These are phyloP conservation scores for Arthrobotrys entomopaga DNA, from an alignment of 2,329 filamentous ascomycete species.

Conservation along the genomic window DNA sequence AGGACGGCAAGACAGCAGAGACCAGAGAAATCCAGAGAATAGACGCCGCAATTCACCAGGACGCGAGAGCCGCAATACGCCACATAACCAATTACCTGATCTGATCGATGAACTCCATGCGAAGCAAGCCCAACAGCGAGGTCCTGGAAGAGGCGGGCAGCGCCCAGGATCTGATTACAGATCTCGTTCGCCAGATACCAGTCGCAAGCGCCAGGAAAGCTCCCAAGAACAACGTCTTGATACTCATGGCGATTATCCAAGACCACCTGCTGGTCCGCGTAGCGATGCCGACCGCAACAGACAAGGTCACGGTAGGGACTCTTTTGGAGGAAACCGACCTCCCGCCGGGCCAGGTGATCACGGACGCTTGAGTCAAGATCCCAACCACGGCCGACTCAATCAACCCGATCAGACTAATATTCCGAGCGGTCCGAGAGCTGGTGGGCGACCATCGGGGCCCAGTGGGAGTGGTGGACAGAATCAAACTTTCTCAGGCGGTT, in stretches of 20 bases:
- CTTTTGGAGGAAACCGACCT: slow-evolving; percentile 50
- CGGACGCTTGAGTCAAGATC: slow-evolving; percentile 57
- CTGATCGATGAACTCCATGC: slow-evolving; percentile 53
- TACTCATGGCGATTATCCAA: slow-evolving; percentile 53
- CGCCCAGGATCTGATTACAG: slow-evolving; percentile 53
- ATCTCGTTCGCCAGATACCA: slow-evolving; percentile 51
- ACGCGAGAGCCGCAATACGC: slow-evolving; percentile 24
- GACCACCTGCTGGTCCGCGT: slow-evolving; percentile 58
- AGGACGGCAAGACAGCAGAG: slow-evolving; percentile 37
- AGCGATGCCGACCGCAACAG: slow-evolving; percentile 56
- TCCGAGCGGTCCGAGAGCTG: slow-evolving; percentile 56
- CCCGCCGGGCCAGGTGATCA: slow-evolving; percentile 47
- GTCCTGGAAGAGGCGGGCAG: slow-evolving; percentile 27
- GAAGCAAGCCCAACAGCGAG: slow-evolving; percentile 31
- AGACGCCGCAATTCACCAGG: slow-evolving; percentile 37
- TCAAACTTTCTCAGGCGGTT: slow-evolving; percentile 18
- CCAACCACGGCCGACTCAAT: slow-evolving; percentile 58
- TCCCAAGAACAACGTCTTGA: slow-evolving; percentile 53
- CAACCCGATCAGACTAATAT: slow-evolving; percentile 57
- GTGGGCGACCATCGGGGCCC: slow-evolving; percentile 34
- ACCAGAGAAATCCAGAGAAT: slow-evolving; percentile 14
- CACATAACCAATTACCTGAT: slow-evolving; percentile 40
- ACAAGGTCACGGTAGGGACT: slow-evolving; percentile 47
- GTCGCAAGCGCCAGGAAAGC: slow-evolving; percentile 54
- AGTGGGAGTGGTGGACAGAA: slow-evolving; percentile 43